phyloP scores from a whole-genome alignment of 1,139 yeast genomes.

The Diutina ranongensis region DNA sequence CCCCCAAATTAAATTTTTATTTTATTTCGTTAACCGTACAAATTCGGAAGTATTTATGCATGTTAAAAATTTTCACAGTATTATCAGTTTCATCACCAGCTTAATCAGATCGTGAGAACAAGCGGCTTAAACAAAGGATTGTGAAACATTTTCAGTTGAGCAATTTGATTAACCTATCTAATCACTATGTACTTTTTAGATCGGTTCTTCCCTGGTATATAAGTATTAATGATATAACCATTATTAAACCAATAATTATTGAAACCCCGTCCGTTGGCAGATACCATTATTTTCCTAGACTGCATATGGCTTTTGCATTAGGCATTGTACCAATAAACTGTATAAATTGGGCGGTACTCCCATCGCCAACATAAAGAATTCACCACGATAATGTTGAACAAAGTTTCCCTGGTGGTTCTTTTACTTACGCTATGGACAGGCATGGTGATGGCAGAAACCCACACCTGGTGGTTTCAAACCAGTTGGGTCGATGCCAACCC shows the following conservation, averaged over 20 bases:
- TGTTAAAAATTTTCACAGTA: neutral
- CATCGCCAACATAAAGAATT: no score
- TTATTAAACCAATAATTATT: no score
- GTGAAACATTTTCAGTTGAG: no score
- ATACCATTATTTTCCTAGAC: no score
- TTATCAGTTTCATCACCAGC: neutral
- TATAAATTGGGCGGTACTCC: neutral
- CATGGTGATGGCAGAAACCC: conserved; percentile 38
- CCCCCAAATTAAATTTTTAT: no score
- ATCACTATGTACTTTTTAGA: no score
- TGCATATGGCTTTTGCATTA: no score
- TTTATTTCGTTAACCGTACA: neutral
- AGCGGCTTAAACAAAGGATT: neutral
- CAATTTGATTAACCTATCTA: neutral
- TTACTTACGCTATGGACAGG: conserved; percentile 3
- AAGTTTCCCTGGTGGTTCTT: neutral
- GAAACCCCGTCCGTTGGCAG: no score
- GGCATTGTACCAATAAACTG: neutral
- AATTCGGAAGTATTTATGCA: neutral
- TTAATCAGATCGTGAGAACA: neutral
- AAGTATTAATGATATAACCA: no score
- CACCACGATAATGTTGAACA: neutral
- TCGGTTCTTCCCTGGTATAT: no score
- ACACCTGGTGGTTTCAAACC: conserved; percentile 60
- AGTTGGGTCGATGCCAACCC: conserved; percentile 64